phyloP scores from a whole-genome alignment of 352 stramenopile species.

The Elongisporangium anandrum region DNA sequence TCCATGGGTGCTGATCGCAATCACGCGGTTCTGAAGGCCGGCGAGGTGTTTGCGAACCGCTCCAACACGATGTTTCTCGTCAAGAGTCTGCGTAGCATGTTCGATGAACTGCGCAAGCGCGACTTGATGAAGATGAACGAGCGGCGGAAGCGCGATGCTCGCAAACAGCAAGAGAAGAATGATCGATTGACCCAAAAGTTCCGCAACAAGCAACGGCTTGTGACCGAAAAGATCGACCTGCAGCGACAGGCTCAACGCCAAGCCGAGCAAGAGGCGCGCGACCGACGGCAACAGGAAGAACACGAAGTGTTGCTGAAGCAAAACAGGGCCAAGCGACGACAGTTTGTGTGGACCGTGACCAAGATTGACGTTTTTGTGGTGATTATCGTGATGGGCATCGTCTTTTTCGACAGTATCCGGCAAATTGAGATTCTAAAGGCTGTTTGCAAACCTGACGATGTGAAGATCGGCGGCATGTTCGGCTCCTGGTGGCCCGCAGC shows the following conservation, averaged over 20 bases:
- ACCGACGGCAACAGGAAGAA: conserved; percentile 21
- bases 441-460: conserved; percentile 39
- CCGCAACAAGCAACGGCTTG: conserved; percentile 54
- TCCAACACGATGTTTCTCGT: conserved; percentile 81
- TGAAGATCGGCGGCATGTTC: conserved; percentile 43
- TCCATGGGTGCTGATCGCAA: conserved; percentile 54
- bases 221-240: conserved; percentile 60
- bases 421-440: conserved; percentile 60
- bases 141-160: conserved; percentile 45
- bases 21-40: conserved; percentile 65
- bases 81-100: conserved; percentile 53
- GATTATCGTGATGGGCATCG: conserved; percentile 63
- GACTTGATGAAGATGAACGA: conserved; percentile 81
- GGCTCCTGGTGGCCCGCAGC: conserved; percentile 43
- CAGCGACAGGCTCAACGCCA: conserved; percentile 44
- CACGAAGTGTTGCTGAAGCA: conserved; percentile 29
- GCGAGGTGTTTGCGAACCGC: conserved; percentile 73
- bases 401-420: conserved; percentile 71
- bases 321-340: conserved; percentile 22
- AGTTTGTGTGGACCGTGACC: conserved; percentile 60
- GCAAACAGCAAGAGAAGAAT: conserved; percentile 54
- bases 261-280: conserved; percentile 36
- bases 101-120: conserved; percentile 66
- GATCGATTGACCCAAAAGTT: conserved; percentile 65
- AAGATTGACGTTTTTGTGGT: conserved; percentile 74